Evolutionary conservation across 1,284 basidiomycete genomes (phyloP), one percentile per base, ranked within the genome.

Genomic region (Ceratorhiza oryzae-sativae): DNA sequence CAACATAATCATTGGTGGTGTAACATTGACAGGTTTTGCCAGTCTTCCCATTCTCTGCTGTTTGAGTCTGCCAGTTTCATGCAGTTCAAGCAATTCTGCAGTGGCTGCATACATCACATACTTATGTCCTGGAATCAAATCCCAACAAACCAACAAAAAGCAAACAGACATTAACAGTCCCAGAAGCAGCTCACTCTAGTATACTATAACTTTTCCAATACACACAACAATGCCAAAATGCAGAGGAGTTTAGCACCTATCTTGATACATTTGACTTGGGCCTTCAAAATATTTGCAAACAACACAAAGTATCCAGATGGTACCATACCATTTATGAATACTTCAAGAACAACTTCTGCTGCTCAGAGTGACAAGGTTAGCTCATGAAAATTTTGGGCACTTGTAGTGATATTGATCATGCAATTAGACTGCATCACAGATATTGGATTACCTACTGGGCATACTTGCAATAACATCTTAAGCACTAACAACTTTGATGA

Each of bases 11-110:
- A 34, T 18, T 49, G 46, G 5, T 49, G 15, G n/a, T 36, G 18
- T 18, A 3, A 15, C 18, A 53, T 58, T 18, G 36, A 6, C 13
- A 36, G 15, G 18, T 36, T 5, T 1, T n/a, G 3, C 20, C 10
- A 32, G 9, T 2, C 36, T 58, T 39, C 55, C 55, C 6, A 36
- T 36, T 36, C 13, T 39, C 20, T 1, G n/a, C 12, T 4, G 55
- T 58, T 9, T 32, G 32, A 23, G 55, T 58, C 10, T 58, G 55
- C 20, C 55, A 58, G 32, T 58, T 58, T n/a, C 55, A 58, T 58
- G 55, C 55, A 15, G 18, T 34, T 5, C 15, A 58, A 8, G 55
- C 55, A 15, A 58, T 58, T 18, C 32, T 36, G 36, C 55, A 32
- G 4, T 58, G 55, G 55, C 18, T 58, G 18, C 12, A 58, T 15